Base-by-base conservation (phyloP, 2,329 filamentous ascomycete genomes). In the Cercospora zeae-maydis region DNA sequence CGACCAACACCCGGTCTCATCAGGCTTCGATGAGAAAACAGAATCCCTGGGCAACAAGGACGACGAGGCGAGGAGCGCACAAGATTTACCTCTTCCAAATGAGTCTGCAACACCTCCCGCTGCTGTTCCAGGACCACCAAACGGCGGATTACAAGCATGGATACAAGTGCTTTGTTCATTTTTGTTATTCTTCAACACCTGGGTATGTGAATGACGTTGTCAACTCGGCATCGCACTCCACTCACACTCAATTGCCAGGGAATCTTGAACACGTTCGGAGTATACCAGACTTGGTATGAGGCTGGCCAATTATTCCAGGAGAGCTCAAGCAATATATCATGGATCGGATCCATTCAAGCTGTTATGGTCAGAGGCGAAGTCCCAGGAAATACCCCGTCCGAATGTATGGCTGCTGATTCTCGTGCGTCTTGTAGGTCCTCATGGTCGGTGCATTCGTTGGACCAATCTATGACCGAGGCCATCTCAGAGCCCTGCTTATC, bases 261-360 rank as follows among this genome's bases (percentile, higher is more conserved):
- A 19, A 66, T 80, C 21, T 74, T 80, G n/a, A 81, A 81, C 63
- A 78, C 78, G 0, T 82, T 80, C 58, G 80, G 80, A 13, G 77
- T 75, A 10, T 83, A 79, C 65, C 79, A 82, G 66, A 77, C 80
- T 0, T 82, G 79, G 70, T 82, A 82, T 67, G 75, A 81, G 62
- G 74, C 71, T 13, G 73, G 72, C 3, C 71, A 81, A 5, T 75
- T 82, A 2, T 69, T 64, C 56, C 56, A 36, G 10, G 64, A 66
- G 7, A 61, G 71, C 1, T 67, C 68, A n/a, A 75, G 76, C 27
- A 66, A 68, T 36, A 69, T 69, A 4, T 75, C 71, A 5, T 74
- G 80, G 81, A 80, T 83, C 58, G 81, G 81, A 11, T 77, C 76
- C 4, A 75, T 81, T 16, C 79, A 82, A 69, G 76, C 78, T 9